Evolutionary conservation across 306 rosid genomes (phyloP), one percentile per base, ranked within the genome.

Genomic region (Rosa persica): DNA sequence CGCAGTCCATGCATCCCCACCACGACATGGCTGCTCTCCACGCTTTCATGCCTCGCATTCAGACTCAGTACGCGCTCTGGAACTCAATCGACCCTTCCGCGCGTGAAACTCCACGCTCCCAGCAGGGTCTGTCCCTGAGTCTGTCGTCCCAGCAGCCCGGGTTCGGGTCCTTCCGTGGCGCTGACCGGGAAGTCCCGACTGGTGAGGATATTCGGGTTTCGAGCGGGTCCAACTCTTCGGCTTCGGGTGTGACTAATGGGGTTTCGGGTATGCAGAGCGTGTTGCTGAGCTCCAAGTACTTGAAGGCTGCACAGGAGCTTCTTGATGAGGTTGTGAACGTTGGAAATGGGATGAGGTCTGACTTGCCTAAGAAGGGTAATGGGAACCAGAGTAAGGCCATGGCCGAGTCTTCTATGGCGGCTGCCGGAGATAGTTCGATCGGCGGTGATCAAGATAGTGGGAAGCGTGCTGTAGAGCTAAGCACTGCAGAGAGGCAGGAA

Each of bases 401-500:
- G 38, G 98, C 89, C 10, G 98, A 91, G 76, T 81, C 88, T 1
- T 82, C 98, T 4, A 60, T 79, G 6, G 86, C 84, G 0, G 89
- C 80, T 3, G 81, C 89, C 40, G 92, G 90, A 2, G 93, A 91
- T 0, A 85, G 90, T 39, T 88, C 91, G 0, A 46, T 43, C 52
- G 92, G 81, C 44, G 93, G 82, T 20, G 68, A 47, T 0, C 94
- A 88, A 46, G 85, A 76, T 15, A 84, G 78, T 42, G 89, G 80
- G 12, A 93, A 91, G 81, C 89, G 80, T 30, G 75, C 79, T 40
- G 78, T 86, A 27, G 99, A 93, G 72, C 74, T 93, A 30, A 87
- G 97, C 30, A 84, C 99, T 1, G 89, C 93, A 0, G 99, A 95
- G 82, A 87, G 99, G 83, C 99, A 95, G 82, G 99, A 95, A 74